A percentile compares a stretch with the other conserved stretches of the same genome.
Evolutionary conservation across 345 rosid genomes (phyloP).

Genomic region (Eucalyptus sp.): DNA sequence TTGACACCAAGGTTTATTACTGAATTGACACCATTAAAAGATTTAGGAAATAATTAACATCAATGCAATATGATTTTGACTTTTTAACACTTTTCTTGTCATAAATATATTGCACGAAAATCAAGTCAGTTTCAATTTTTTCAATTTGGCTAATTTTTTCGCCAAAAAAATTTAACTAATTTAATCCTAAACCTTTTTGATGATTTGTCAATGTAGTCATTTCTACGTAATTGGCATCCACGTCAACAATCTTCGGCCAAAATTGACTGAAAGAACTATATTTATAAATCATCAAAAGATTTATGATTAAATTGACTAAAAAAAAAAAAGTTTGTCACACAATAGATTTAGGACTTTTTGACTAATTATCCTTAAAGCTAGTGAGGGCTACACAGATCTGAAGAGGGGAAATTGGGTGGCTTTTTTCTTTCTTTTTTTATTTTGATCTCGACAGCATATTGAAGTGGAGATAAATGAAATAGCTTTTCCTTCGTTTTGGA

Average conservation of each 20-base stretch:
- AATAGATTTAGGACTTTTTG: neutral
- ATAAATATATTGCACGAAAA: no score
- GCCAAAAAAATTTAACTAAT: no score
- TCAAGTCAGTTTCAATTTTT: no score
- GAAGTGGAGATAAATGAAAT: neutral
- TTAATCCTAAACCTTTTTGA: neutral
- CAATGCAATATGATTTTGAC: no score
- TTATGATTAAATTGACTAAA: neutral
- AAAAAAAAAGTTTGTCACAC: neutral
- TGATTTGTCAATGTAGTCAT: neutral
- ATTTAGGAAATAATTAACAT: no score
- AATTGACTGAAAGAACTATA: neutral
- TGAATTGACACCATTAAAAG: no score
- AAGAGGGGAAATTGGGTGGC: neutral
- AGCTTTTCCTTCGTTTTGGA: neutral
- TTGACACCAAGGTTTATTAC: no score
- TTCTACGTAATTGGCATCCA: rapidly evolving
- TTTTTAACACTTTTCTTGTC: no score
- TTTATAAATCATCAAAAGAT: neutral
- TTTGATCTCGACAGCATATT: neutral
- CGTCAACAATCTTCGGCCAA: neutral
- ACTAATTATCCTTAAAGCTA: neutral
- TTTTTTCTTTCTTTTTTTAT: neutral
- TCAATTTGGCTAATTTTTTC: no score
- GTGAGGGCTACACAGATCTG: neutral